phyloP scores from a whole-genome alignment of 1,284 basidiomycete species.

The Gastroboletus turbinatus region DNA sequence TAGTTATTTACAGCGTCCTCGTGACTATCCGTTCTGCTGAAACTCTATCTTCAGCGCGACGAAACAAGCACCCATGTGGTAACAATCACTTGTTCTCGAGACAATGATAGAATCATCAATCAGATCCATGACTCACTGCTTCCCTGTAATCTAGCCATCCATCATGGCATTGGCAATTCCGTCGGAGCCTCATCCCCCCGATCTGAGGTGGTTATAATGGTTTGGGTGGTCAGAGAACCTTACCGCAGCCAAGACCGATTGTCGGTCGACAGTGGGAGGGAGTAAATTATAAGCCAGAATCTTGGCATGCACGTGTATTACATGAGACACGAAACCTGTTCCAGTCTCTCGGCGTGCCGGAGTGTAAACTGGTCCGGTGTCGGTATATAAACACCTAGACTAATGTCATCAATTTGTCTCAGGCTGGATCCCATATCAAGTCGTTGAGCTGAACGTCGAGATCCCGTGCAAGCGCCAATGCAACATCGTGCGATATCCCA shows the following conservation, averaged over 20 bases:
- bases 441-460: slow-evolving; percentile 64
- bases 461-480: slow-evolving; percentile 60
- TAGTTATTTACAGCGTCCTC: too few species aligned
- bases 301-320: background rate
- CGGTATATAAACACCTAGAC: background rate
- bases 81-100: background rate
- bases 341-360: background rate
- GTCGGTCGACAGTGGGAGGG: background rate
- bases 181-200: background rate
- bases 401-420: background rate
- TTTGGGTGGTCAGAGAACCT: background rate
- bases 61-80: background rate
- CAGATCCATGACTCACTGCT: background rate
- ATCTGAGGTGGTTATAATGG: background rate
- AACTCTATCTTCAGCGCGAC: background rate
- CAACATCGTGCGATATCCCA: slow-evolving; percentile 68
- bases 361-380: background rate
- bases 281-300: too few species aligned
- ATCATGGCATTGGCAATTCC: too few species aligned
- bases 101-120: background rate
- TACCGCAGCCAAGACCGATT: background rate
- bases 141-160: too few species aligned
- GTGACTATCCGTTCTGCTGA: too few species aligned
- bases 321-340: background rate
- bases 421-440: slow-evolving; percentile 65